phyloP scores from a whole-genome alignment of 2,329 filamentous ascomycete species.

The Paecilomyces formosus region DNA sequence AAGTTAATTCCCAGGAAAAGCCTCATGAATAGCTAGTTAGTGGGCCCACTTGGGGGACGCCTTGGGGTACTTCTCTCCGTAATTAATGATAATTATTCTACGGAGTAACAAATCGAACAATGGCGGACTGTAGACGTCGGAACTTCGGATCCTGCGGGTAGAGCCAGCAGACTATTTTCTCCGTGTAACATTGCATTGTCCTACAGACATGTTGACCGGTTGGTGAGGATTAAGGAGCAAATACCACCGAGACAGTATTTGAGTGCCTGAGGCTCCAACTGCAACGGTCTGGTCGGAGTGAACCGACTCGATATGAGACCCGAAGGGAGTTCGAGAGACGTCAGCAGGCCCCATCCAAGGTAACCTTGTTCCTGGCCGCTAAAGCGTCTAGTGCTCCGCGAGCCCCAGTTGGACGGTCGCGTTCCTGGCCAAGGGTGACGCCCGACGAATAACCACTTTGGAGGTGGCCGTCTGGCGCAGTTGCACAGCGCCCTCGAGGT shows the following conservation, averaged over 20 bases:
- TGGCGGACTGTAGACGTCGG: background rate
- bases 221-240: no score
- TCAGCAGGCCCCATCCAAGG: background rate
- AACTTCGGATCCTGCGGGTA: no score
- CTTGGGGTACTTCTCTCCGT: background rate
- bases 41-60: background rate
- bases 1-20: no score
- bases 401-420: background rate
- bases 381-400: background rate
- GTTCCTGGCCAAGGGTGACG: background rate
- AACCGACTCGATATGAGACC: background rate
- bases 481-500: background rate
- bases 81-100: background rate
- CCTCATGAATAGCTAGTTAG: background rate
- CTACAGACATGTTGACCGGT: no score
- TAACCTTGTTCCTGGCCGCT: background rate
- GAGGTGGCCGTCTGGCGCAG: background rate
- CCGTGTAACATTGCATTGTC: no score
- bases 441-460: background rate
- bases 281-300: no score
- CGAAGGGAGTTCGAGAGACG: background rate
- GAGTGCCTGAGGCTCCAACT: no score
- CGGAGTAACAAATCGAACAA: background rate
- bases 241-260: no score
- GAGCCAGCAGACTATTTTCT: no score